Base-by-base conservation (phyloP, 352 stramenopile species). In the Pythium folliculosum region DNA sequence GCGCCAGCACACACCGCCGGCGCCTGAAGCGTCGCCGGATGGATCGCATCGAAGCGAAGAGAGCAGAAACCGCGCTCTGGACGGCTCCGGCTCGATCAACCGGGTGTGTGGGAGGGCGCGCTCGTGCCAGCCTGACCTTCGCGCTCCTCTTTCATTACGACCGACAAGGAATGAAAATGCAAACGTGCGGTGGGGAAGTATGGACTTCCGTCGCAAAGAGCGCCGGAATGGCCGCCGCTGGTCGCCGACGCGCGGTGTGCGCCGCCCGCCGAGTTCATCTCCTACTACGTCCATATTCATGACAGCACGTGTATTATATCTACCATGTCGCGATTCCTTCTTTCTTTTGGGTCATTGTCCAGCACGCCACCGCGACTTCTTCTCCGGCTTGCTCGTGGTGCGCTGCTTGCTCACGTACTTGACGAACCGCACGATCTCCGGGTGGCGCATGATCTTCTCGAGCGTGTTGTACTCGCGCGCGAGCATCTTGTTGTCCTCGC, bases 391-490 rank as follows among this genome's bases (percentile, higher is more conserved):
- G 54, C 90, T 64, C 38, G 82, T 81, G 51, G 80, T 70, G 62
- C 91, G 92, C 73, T 98, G 95, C 68, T 98, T 98, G 25, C 74
- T 81, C 0, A 89, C 92, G 77, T 96, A 98, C 47, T 82, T 82
- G 16, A 96, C 86, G 83, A 94, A 98, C 30, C 86, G 88, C 3
- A 80, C 72, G 60, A 98, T 95, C 38, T 86, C 77, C 25, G 90
- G 82, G 66, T 98, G 89, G 43, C 73, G 70, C 71, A 98, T 82
- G 52, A 98, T 92, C 71, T 95, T 94, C 13, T 98, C 93, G 1
- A 97, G 73, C 10, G 91, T 98, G 63, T 95, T 97, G 77, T 91
- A 98, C 22, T 96, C 77, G 1, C 78, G 75, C 8, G 94, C 95
- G 32, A 98, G 75, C 35, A 91, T 93, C 72, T 92, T 90, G 70